Percentiles rank a stretch among this genome's conserved stretches.
These are phyloP conservation scores for Nematocida sp. DNA, from an alignment of 371 early-diverging fungal genomes.

Conservation along the genomic window DNA sequence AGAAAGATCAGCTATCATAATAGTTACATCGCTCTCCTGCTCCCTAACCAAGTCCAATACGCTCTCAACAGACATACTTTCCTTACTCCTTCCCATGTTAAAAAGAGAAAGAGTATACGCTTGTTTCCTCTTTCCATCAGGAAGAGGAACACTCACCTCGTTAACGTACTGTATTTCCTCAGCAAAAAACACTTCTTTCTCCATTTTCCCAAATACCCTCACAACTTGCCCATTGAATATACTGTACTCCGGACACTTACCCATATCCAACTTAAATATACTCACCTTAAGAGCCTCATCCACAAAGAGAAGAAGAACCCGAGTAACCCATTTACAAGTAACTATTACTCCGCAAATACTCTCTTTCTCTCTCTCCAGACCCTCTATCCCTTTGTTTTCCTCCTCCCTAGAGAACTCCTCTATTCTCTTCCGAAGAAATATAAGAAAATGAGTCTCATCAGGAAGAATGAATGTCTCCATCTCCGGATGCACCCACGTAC, in stretches of 20 bases:
- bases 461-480: conserved; percentile 4
- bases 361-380: too few relatives aligned
- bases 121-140: neutral
- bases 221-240: conserved; percentile 37
- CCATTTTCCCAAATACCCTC: neutral
- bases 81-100: neutral
- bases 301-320: too few relatives aligned
- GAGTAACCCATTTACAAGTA: too few relatives aligned
- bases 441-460: neutral
- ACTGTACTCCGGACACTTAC: conserved; percentile 11
- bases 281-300: too few relatives aligned
- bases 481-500: neutral
- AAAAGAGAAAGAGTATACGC: neutral
- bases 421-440: too few relatives aligned
- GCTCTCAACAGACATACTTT: too few relatives aligned
- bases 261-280: conserved; percentile 13
- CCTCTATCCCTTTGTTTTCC: too few relatives aligned
- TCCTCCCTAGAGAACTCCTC: too few relatives aligned
- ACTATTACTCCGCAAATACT: too few relatives aligned
- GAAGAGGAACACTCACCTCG: neutral
- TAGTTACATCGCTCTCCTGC: neutral
- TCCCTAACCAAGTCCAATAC: neutral
- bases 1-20: conserved; percentile 33
- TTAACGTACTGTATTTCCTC: neutral
- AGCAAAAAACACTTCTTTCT: conserved; percentile 12